Evolutionary conservation across 768 basidiomycete species (phyloP).

Genomic region (Bullera alba): DNA sequence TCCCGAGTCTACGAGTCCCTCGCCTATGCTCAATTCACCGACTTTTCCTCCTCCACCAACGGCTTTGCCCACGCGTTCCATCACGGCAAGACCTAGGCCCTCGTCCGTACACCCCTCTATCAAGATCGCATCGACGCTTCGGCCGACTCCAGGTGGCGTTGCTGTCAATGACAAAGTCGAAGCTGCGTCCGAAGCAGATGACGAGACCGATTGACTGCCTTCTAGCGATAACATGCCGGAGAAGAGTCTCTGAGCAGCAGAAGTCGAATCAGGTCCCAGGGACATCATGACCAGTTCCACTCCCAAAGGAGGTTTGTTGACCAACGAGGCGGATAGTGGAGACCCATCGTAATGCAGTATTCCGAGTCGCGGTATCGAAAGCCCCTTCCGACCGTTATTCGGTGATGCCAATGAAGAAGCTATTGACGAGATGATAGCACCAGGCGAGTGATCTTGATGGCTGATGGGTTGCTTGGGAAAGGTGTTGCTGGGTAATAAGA

Average conservation of each 20-base stretch:
- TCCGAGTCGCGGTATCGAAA: constrained; percentile 8
- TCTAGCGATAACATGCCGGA: constrained; percentile 80
- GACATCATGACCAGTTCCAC: constrained; percentile 21
- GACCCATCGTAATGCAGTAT: constrained; percentile 35
- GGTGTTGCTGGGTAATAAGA: constrained; percentile 50
- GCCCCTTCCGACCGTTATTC: not conserved
- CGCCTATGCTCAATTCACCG: constrained; percentile 18
- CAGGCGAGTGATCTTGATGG: not conserved
- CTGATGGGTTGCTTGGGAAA: constrained; percentile 48
- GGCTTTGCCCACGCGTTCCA: constrained; percentile 89
- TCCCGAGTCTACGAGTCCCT: constrained; percentile 1
- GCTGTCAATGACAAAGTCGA: constrained; percentile 33
- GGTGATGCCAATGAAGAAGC: not conserved
- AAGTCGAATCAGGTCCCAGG: constrained; percentile 48
- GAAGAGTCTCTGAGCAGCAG: constrained; percentile 74
- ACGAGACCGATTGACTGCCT: constrained; percentile 2
- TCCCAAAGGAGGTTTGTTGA: not conserved
- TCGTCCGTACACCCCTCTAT: constrained; percentile 76
- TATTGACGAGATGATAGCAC: not conserved
- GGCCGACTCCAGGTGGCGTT: no score
- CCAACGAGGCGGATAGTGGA: constrained; percentile 13
- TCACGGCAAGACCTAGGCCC: constrained; percentile 80
- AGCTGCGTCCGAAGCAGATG: constrained; percentile 4
- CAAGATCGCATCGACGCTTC: constrained; percentile 70
- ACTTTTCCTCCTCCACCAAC: constrained; percentile 54